A percentile compares a stretch with the other conserved stretches of the same genome.
Evolutionary conservation across 495 filamentous ascomycete species (phyloP).

Genomic region (Aspergillus carlsbadensis): DNA sequence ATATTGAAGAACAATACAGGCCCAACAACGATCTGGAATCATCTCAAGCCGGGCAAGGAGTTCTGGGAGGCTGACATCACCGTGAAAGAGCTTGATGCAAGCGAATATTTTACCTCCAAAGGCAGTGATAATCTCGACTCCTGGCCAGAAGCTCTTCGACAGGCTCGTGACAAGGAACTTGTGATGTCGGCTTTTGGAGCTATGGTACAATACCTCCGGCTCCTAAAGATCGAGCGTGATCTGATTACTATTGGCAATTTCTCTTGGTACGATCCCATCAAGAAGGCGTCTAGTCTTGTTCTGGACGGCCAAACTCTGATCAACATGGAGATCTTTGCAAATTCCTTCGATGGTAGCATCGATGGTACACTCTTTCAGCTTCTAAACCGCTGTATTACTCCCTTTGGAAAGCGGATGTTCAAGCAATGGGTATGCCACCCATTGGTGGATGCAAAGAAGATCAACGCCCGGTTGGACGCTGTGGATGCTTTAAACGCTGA

Average conservation of each 20-base stretch:
- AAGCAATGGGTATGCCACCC: conserved; percentile 98
- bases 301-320: conserved; percentile 95
- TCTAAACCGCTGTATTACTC: conserved; percentile 91
- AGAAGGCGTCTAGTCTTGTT: conserved; percentile 87
- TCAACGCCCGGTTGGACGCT: conserved; percentile 94
- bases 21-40: conserved; percentile 93
- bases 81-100: conserved; percentile 76
- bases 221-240: conserved; percentile 85
- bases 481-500: conserved; percentile 91
- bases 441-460: conserved; percentile 76
- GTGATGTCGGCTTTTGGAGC: conserved; percentile 93
- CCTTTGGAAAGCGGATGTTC: conserved; percentile 95
- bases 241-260: conserved; percentile 91
- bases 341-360: conserved; percentile 81
- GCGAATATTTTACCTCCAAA: conserved; percentile 71
- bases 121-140: conserved; percentile 61
- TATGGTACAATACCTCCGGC: conserved; percentile 79
- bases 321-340: conserved; percentile 95
- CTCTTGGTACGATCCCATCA: conserved; percentile 88
- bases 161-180: conserved; percentile 75
- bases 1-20: conserved; percentile 95
- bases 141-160: conserved; percentile 77
- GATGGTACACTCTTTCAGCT: conserved; percentile 88
- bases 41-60: conserved; percentile 82
- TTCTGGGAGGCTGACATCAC: conserved; percentile 89